These are phyloP conservation scores for Cyclotella kingstonii DNA, from an alignment of 108 stramenopile species.

Conservation along the genomic window DNA sequence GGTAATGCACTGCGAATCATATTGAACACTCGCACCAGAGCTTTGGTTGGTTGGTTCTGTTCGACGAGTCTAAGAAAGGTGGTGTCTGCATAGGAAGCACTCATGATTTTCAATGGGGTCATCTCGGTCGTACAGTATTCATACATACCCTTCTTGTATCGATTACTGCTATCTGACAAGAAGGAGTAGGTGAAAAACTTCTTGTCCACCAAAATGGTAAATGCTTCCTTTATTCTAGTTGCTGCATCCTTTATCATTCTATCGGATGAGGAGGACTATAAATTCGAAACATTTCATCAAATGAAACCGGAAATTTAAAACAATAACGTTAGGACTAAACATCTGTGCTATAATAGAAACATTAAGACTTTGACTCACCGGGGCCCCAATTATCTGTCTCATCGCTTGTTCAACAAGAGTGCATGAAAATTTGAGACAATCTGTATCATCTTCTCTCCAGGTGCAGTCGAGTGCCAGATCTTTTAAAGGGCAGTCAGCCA, in stretches of 20 bases:
- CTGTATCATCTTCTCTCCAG: conserved; percentile 35
- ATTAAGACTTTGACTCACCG: conserved; percentile 15
- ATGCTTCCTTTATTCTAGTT: conserved; percentile 25
- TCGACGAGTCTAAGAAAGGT: conserved; percentile 23
- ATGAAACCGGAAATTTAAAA: not conserved
- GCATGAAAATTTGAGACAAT: conserved; percentile 30
- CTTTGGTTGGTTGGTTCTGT: conserved; percentile 22
- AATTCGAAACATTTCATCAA: not conserved
- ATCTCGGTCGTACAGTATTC: conserved; percentile 34
- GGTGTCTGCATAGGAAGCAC: conserved; percentile 16
- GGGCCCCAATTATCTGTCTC: conserved; percentile 25
- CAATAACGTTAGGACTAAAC: not conserved
- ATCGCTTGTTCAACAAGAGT: conserved; percentile 27
- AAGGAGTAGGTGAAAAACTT: conserved; percentile 29
- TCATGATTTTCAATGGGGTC: conserved; percentile 16
- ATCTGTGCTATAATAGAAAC: not conserved
- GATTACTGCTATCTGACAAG: conserved; percentile 18
- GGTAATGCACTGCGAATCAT: conserved; percentile 13
- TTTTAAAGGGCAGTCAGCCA: conserved; percentile 38
- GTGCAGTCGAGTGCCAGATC: conserved; percentile 33
- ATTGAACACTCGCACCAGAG: conserved; percentile 25
- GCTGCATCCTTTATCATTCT: conserved; percentile 12
- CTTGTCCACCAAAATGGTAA: conserved; percentile 28
- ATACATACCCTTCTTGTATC: conserved; percentile 29
- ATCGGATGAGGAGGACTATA: conserved; percentile 9